These are phyloP conservation scores for Coemansia asiatica DNA, from an alignment of 192 early-diverging fungal genomes.

Conservation along the genomic window DNA sequence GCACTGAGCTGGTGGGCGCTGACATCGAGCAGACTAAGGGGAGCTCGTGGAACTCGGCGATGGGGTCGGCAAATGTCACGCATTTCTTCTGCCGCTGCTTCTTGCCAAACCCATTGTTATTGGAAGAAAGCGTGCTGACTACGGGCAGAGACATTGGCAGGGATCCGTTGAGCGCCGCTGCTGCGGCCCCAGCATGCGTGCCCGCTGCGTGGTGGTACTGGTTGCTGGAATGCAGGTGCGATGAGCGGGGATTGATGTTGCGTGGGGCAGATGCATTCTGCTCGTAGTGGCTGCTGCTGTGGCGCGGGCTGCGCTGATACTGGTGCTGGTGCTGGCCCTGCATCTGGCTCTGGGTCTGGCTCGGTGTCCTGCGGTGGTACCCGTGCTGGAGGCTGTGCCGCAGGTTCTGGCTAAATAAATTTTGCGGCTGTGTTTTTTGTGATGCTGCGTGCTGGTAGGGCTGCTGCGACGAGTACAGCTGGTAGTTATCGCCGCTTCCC, in stretches of 20 bases:
- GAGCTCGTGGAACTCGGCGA: constrained; percentile 20
- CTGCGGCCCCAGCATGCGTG: not conserved
- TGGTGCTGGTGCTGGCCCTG: constrained; percentile 12
- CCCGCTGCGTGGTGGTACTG: not conserved
- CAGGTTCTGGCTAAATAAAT: not conserved
- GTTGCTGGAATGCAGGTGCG: not conserved
- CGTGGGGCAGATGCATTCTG: not conserved
- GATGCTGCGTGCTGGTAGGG: not conserved
- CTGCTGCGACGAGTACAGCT: not conserved
- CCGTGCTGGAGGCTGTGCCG: not conserved
- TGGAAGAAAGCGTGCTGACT: not conserved
- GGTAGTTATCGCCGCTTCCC: not conserved
- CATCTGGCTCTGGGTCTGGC: not conserved
- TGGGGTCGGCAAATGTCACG: constrained; percentile 46
- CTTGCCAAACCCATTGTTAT: not conserved
- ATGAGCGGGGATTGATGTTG: not conserved
- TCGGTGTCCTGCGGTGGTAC: not conserved
- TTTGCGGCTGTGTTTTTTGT: not conserved
- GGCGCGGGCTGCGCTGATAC: not conserved
- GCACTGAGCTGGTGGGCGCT: constrained; percentile 5
- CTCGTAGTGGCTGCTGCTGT: not conserved
- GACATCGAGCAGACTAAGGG: constrained; percentile 12
- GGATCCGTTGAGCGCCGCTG: not conserved
- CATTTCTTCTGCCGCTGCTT: constrained; percentile 25
- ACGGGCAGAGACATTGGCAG: constrained; percentile 1